Evolutionary conservation across 106 monocot species (phyloP).

Genomic region (Narthecium ossifragum): DNA sequence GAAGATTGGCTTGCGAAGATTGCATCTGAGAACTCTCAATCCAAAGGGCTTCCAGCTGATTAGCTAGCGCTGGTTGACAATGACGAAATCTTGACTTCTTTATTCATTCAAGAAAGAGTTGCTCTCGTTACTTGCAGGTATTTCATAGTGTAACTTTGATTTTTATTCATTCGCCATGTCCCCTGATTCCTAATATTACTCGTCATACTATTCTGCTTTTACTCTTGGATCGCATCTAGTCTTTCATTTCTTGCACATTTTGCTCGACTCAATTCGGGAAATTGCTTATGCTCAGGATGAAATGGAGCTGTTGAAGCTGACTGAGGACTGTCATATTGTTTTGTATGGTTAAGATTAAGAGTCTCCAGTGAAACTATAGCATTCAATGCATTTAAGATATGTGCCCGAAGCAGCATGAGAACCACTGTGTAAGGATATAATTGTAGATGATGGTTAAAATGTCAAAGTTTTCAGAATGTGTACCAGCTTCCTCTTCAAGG

Average conservation of each 20-base stretch:
- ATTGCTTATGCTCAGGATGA: background rate
- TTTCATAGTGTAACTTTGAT: background rate
- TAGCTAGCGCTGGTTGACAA: no score
- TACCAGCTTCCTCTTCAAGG: background rate
- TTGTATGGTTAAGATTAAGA: no score
- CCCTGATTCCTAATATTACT: background rate
- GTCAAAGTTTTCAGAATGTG: conserved; percentile 1
- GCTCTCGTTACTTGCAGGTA: no score
- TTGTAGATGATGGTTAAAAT: conserved; percentile 10
- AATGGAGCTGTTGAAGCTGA: no score
- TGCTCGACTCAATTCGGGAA: background rate
- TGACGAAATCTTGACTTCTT: no score
- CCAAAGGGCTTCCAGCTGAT: no score
- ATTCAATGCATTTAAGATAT: background rate
- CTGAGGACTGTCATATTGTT: no score
- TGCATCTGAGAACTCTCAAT: no score
- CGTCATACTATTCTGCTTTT: background rate
- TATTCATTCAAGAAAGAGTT: no score
- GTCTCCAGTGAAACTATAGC: no score
- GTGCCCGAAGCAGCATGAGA: background rate
- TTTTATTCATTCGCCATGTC: background rate
- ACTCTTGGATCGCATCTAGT: background rate
- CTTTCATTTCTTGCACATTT: background rate
- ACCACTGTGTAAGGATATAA: background rate
- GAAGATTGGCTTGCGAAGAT: no score